These are phyloP conservation scores for Scheffersomyces spartinae DNA, from an alignment of 805 yeast species.

Conservation along the genomic window DNA sequence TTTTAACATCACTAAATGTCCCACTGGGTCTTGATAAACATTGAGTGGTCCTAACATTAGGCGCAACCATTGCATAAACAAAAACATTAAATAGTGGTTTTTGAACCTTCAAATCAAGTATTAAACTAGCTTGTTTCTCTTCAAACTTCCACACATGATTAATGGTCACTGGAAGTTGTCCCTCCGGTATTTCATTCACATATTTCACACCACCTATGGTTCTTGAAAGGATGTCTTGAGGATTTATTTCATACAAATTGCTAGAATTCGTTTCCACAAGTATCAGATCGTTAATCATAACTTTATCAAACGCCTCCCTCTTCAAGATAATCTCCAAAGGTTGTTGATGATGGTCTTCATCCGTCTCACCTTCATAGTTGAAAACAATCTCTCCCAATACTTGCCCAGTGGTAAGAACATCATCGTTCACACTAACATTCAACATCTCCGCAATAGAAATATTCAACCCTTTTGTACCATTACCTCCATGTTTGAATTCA, in stretches of 20 bases:
- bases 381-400: conserved; percentile 82
- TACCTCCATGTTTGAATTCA: conserved; percentile 44
- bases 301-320: conserved; percentile 40
- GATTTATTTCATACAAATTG: conserved; percentile 31
- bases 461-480: conserved; percentile 54
- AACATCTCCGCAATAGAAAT: conserved; percentile 81
- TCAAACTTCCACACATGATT: conserved; percentile 89
- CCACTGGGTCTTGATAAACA: conserved; percentile 92
- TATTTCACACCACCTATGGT: conserved; percentile 80
- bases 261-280: conserved; percentile 15
- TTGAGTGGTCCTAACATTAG: no score
- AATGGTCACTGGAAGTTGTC: conserved; percentile 52
- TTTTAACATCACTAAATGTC: conserved; percentile 75
- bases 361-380: conserved; percentile 35
- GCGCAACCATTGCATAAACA: no score
- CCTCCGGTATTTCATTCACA: conserved; percentile 34
- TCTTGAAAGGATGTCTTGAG: conserved; percentile 42
- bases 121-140: conserved; percentile 72
- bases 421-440: conserved; percentile 64
- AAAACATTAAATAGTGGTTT: no score
- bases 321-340: conserved; percentile 36
- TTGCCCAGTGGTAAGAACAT: conserved; percentile 45
- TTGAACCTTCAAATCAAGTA: conserved; percentile 57
- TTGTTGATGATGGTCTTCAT: conserved; percentile 14
- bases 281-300: conserved; percentile 26